These are phyloP conservation scores for Eucalyptus cladocalyx DNA, from an alignment of 345 rosid genomes.

Conservation along the genomic window DNA sequence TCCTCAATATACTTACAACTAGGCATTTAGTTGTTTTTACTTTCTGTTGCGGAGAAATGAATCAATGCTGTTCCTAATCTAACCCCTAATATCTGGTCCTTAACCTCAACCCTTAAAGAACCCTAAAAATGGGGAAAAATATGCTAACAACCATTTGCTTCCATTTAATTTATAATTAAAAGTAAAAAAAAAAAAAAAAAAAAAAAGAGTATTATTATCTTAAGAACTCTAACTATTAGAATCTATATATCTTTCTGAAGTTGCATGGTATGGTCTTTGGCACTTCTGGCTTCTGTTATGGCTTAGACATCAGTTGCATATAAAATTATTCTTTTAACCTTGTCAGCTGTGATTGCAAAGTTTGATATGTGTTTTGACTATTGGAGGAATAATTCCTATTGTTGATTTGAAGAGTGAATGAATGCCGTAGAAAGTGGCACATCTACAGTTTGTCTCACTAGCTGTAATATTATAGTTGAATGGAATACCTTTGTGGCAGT, in stretches of 20 bases:
- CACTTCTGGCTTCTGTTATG: background rate
- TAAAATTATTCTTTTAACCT: background rate
- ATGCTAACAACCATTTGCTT: background rate
- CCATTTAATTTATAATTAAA: background rate
- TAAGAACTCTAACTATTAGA: background rate
- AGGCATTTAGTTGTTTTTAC: background rate
- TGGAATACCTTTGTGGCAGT: background rate
- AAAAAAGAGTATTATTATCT: background rate
- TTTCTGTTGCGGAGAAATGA: background rate
- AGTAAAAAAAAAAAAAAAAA: background rate
- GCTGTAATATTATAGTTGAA: background rate
- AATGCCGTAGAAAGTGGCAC: background rate
- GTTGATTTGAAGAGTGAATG: background rate
- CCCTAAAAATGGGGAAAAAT: background rate
- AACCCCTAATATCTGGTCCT: background rate
- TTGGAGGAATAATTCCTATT: background rate
- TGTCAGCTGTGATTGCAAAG: background rate
- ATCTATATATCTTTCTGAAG: background rate
- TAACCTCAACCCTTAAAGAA: background rate
- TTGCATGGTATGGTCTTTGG: background rate
- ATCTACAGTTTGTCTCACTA: background rate
- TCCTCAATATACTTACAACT: background rate
- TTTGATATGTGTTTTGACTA: background rate
- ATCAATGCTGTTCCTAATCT: background rate
- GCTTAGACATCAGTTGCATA: background rate